Base-by-base conservation (phyloP, 2,329 filamentous ascomycete species). In the Dactylellina haptotyla region DNA sequence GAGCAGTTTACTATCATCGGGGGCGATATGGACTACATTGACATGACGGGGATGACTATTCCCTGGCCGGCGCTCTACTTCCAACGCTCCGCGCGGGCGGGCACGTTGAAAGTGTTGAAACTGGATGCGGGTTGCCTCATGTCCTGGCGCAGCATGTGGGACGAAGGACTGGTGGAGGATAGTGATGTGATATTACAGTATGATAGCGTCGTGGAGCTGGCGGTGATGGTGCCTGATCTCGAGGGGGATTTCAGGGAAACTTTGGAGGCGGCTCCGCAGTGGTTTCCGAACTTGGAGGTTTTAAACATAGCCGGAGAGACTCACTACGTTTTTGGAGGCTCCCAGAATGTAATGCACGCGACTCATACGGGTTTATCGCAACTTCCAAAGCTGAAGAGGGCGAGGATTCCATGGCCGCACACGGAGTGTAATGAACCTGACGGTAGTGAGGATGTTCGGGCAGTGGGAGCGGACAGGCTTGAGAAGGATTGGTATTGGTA, bases 401-500 rank as follows among this genome's bases (percentile, higher is more conserved):
- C 23, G 12, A 28, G 28, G n/a, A 25, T 63, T 12, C 58, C 58
- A 6, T 63, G 58, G 46, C 58, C 58, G 8, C 28, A 26, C 8
- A 26, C 8, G 3, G 14, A 14, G 12, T n/a, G 34, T 34, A n/a
- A 1, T 18, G 6, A 16, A 28, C 8, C n/a, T 23, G 14, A 8
- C 34, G 0, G 34, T 8, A 9, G 45, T 37, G 34, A 43, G 9
- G 14, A 43, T 18, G n/a, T 30, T 4, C 34, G 32, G 12, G 32
- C n/a, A 9, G 14, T 57, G 12, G 14, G n/a, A 20, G 18, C 18
- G 4, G 18, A 18, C 14, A 46, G 18, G 41, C 14, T 41, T 41
- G 37, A 16, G 8, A 28, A 14, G 16, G 37, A 41, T 16, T 2
- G 16, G 43, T 28, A 14, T 34, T 18, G 26, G 43, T 28, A 14